Evolutionary conservation across 2,329 filamentous ascomycete genomes (phyloP), one percentile per base, ranked within the genome.

Genomic region (Beauveria bassiana): DNA sequence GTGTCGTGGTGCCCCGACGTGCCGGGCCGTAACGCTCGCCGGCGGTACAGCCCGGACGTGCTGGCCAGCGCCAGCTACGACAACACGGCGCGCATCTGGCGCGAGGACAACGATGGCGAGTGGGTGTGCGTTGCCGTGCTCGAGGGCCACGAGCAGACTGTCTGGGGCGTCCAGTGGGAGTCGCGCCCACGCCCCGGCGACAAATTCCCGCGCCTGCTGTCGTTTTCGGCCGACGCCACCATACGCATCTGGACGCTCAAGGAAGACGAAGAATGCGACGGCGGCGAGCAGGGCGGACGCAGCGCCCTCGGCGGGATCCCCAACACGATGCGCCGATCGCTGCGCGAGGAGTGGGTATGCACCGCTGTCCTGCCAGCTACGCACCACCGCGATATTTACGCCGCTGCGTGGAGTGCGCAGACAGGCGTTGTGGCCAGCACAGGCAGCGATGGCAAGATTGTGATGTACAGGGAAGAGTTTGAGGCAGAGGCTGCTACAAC

Each of bases 61-160:
- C 81, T 99, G 22, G 95, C 91, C 7, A 95, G 89, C 70, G 88
- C 85, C n/a, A 96, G 91, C 72, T 99, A 99, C 73, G 95, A 99
- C 70, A 89, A 98, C 71, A 95, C 89, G 5, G 88, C 96, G 38
- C 79, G 93, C 62, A 76, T 98, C 62, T 98, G 93, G 87, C 84
- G 89, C 52, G 93, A 96, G 77, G 93, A 97, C 73, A 81, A 85
- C 42, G 93, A 97, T 70, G 82, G 82, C 40, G 93, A 98, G 72
- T 99, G 95, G 95, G 89, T 89, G 12, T 96, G 93, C 70, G 89
- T 96, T 31, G 84, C 89, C 10, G 84, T 92, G 51, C 78, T 98
- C 28, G 85, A 88, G 67, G 92, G 90, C 1, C 93, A 98, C 71
- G 78, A 77, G 31, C 90, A 88, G 2, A 99, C 95, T 2, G 93